Evolutionary conservation across 2,329 filamentous ascomycete genomes (phyloP).

Genomic region (Camillea tinctor): DNA sequence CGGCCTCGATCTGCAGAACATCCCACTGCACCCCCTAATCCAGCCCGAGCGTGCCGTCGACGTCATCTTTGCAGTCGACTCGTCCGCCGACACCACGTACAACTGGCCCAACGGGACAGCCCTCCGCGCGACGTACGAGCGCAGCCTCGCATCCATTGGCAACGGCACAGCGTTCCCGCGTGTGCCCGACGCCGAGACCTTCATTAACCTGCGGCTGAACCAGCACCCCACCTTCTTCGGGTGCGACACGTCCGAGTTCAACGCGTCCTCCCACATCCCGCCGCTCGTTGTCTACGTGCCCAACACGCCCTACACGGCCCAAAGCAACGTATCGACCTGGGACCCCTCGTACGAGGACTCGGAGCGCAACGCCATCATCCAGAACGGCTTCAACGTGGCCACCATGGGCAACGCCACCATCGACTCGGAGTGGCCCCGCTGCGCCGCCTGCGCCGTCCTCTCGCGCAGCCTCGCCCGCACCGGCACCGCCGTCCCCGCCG

Average conservation of each 20-base stretch:
- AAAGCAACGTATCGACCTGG: constrained; percentile 80
- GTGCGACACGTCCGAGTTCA: constrained; percentile 64
- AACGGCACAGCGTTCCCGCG: constrained; percentile 72
- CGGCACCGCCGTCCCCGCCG: constrained; percentile 63
- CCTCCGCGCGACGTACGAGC: constrained; percentile 71
- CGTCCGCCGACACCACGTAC: constrained; percentile 67
- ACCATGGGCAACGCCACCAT: constrained; percentile 80
- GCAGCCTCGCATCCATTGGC: constrained; percentile 52
- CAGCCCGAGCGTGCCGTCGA: constrained; percentile 71
- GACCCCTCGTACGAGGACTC: constrained; percentile 60
- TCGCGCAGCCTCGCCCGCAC: constrained; percentile 73
- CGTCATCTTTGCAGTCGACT: constrained; percentile 78
- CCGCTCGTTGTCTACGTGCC: constrained; percentile 87
- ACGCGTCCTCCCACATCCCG: constrained; percentile 20
- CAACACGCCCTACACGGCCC: constrained; percentile 74
- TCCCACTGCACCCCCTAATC: constrained; percentile 75
- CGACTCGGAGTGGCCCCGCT: constrained; percentile 74
- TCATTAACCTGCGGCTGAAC: constrained; percentile 76
- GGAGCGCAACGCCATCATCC: constrained; percentile 76
- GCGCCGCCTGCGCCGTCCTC: constrained; percentile 85
- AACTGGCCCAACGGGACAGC: constrained; percentile 78
- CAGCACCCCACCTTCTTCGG: constrained; percentile 77
- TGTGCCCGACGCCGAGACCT: constrained; percentile 73
- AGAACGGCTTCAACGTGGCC: constrained; percentile 81
- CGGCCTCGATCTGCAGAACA: constrained; percentile 74